Percentiles rank a stretch among this genome's conserved stretches.
Conservation (phyloP, 495 filamentous ascomycete species). For the Baudoinia panamericana region DNA sequence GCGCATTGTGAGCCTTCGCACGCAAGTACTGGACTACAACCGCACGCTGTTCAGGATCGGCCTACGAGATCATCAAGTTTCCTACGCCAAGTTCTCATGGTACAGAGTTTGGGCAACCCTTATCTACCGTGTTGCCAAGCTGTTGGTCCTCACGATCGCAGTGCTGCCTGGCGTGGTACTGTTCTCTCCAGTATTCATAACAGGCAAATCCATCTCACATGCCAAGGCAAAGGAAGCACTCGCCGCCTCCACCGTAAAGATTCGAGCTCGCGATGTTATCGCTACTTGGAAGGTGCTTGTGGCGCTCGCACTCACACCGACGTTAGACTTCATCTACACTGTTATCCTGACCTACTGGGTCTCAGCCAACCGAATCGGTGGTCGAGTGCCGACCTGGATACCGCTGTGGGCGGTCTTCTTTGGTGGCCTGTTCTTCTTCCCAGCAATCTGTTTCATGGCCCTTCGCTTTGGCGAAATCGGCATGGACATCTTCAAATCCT, state of each 20-base stretch:
- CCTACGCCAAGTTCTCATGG: conserved; percentile 74
- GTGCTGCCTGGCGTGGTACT: conserved; percentile 78
- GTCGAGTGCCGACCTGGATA: conserved; percentile 63
- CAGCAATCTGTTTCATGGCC: conserved; percentile 80
- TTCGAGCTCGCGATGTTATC: conserved; percentile 89
- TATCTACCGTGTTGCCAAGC: conserved; percentile 65
- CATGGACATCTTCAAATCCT: conserved; percentile 95
- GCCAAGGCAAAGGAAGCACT: conserved; percentile 84
- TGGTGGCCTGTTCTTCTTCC: conserved; percentile 65
- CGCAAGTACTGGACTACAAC: conserved; percentile 77
- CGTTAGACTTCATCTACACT: conserved; percentile 74
- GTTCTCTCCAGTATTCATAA: conserved; percentile 84
- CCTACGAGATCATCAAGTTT: conserved; percentile 88
- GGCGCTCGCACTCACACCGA: conserved; percentile 72
- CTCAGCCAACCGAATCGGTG: conserved; percentile 65
- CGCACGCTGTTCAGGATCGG: conserved; percentile 71
- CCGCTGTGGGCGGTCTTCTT: conserved; percentile 66
- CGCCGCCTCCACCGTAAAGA: conserved; percentile 83
- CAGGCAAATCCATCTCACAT: conserved; percentile 75
- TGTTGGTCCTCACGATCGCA: conserved; percentile 60
- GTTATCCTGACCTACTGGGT: conserved; percentile 62
- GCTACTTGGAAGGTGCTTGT: conserved; percentile 98
- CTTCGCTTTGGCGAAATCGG: conserved; percentile 91
- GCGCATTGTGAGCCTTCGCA: conserved; percentile 65
- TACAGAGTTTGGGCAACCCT: conserved; percentile 61